Evolutionary conservation across 805 yeast genomes (phyloP).

Genomic region (Pichia ethanolica): DNA sequence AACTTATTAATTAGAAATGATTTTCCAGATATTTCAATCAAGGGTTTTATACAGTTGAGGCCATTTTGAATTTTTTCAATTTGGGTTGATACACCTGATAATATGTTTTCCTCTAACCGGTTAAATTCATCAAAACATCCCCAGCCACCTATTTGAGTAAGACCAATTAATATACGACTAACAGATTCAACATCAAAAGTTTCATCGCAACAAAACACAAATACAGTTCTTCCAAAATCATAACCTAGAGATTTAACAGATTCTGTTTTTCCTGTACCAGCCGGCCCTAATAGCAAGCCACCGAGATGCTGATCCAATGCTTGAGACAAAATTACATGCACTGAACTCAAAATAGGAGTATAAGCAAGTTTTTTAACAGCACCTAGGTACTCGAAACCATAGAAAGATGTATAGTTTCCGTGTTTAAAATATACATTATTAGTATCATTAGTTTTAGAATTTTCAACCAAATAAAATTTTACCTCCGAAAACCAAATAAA

Average conservation of each 20-base stretch:
- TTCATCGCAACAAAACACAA: conserved; percentile 90
- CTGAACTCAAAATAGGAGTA: conserved; percentile 62
- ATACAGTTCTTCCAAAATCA: conserved; percentile 68
- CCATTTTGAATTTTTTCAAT: conserved; percentile 64
- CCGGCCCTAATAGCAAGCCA: conserved; percentile 93
- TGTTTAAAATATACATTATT: conserved; percentile 39
- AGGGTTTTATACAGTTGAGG: background rate
- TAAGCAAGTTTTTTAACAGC: conserved; percentile 63
- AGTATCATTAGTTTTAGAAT: conserved; percentile 16
- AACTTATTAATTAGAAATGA: conserved; percentile 33
- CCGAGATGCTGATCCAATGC: conserved; percentile 71
- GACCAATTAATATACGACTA: conserved; percentile 68
- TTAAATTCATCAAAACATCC: conserved; percentile 96
- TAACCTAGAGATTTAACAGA: conserved; percentile 78
- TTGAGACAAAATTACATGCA: conserved; percentile 63
- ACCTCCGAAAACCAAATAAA: conserved; percentile 49
- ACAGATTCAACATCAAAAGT: conserved; percentile 75
- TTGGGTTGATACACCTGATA: conserved; percentile 82
- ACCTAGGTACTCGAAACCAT: conserved; percentile 83
- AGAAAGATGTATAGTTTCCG: conserved; percentile 41
- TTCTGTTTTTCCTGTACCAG: conserved; percentile 97
- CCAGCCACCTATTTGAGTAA: conserved; percentile 84
- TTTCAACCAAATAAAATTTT: conserved; percentile 34
- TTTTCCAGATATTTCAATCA: conserved; percentile 38
- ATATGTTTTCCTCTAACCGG: conserved; percentile 57